Conservation (phyloP, 169 alveolate genomes). For the Eimeria acervulina region DNA sequence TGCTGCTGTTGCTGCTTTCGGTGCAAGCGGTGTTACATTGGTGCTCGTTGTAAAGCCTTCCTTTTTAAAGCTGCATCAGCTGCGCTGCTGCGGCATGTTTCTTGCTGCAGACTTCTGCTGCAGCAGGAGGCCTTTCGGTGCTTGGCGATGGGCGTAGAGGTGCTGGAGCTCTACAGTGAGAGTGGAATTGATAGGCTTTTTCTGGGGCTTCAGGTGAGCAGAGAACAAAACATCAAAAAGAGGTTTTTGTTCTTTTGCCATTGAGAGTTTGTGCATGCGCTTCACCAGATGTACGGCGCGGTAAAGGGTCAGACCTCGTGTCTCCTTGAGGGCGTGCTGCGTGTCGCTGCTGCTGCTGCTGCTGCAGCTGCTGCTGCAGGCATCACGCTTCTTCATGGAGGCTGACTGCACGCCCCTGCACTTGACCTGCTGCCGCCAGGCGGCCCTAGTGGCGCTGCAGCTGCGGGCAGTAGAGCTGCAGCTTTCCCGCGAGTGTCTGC, state of each 20-base stretch:
- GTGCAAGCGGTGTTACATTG: not conserved
- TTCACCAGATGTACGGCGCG: not conserved
- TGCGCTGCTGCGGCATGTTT: not conserved
- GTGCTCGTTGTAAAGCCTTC: not conserved
- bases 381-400: conserved; percentile 68
- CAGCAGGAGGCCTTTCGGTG: conserved; percentile 80
- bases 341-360: conserved; percentile 26
- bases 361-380: conserved; percentile 79
- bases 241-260: not conserved
- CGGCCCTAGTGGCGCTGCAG: conserved; percentile 83
- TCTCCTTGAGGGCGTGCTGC: conserved; percentile 14
- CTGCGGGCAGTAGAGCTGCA: conserved; percentile 75
- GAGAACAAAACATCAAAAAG: not conserved
- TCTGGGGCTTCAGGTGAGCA: conserved; percentile 68
- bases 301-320: not conserved
- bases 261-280: not conserved
- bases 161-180: conserved; percentile 24
- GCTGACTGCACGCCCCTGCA: conserved; percentile 77
- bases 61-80: not conserved
- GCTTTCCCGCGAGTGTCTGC: conserved; percentile 70
- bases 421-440: conserved; percentile 67
- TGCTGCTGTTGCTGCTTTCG: not conserved
- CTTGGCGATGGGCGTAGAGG: conserved; percentile 6
- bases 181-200: conserved; percentile 52
- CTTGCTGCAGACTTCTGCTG: conserved; percentile 75